Base-by-base conservation (phyloP, 2,329 filamentous ascomycete genomes). In the Epichloe typhina region DNA sequence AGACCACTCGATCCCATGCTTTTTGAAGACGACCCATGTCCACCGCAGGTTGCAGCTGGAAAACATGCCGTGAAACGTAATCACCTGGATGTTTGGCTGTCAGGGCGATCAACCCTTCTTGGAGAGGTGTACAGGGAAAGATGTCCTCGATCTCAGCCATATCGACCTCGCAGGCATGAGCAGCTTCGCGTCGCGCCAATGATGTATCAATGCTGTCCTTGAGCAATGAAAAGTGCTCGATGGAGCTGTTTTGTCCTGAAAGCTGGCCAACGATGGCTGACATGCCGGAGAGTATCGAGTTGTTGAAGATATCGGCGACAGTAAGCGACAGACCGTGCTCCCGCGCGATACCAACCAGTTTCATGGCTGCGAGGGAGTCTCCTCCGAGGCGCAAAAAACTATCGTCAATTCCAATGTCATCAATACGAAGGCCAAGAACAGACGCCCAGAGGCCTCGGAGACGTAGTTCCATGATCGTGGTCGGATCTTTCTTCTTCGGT, bases 381-480 rank as follows among this genome's bases (percentile, higher is more conserved):
- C 72, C 72, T 8, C 72, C 72, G 0, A 73, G 59, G 1, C 63
- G 63, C 60, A 75, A 72, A 58, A 75, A 75, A 57, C 69, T 72
- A 53, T 72, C 66, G 7, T 71, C 63, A 3, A 61, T 51, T 6
- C 66, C 64, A 21, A 74, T 67, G 3, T 46, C 44, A 3, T 52
- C 40, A 8, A 46, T 21, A 13, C 40, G 36, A 2, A 55, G 12
- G 8, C 46, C 46, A n/a, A 59, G 52, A 3, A 58, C n/a, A 8
- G 40, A 36, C 3, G 47, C 48, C 54, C 55, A 57, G 2, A 51
- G 49, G 5, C 5, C 37, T 21, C 19, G 49, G 21, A 50, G 21
- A 13, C 35, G n/a, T 9, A 23, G 5, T 5, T 46, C 49, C 36
- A 50, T 44, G 33, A 3, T 11, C 19, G 40, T 43, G 8, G 41